Percentiles rank a stretch among this genome's conserved stretches.
These are phyloP conservation scores for Aspergillus olivimuriae DNA, from an alignment of 495 filamentous ascomycete genomes.

Conservation along the genomic window DNA sequence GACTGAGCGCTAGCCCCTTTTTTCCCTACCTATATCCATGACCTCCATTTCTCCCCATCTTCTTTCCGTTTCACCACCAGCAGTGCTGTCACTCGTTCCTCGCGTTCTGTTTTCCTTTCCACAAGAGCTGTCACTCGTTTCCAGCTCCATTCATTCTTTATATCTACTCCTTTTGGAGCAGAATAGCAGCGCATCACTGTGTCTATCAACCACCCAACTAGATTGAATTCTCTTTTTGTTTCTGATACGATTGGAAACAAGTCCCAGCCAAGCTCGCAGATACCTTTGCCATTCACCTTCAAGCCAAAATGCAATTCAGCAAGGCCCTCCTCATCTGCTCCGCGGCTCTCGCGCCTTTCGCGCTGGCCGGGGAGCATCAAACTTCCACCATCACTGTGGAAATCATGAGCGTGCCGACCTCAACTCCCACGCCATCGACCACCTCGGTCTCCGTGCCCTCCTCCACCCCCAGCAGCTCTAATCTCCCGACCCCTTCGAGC, in stretches of 20 bases:
- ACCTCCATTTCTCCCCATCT: too few relatives aligned
- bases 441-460: constrained; percentile 18
- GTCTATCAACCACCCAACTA: not conserved
- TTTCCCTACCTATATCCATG: too few relatives aligned
- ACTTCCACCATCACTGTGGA: constrained; percentile 29
- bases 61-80: too few relatives aligned
- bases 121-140: constrained; percentile 39
- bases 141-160: constrained; percentile 36
- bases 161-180: constrained; percentile 1
- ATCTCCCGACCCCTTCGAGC: constrained; percentile 4
- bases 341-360: constrained; percentile 27
- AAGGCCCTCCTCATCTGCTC: constrained; percentile 28
- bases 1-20: too few relatives aligned
- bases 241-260: not conserved
- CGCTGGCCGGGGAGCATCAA: constrained; percentile 25
- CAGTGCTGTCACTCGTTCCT: constrained; percentile 8
- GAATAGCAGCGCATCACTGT: constrained; percentile 3
- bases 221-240: not conserved
- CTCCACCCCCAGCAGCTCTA: constrained; percentile 12
- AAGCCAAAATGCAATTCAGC: constrained; percentile 30
- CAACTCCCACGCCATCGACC: constrained; percentile 15
- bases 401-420: constrained; percentile 24
- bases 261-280: constrained; percentile 1
- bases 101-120: constrained; percentile 8
- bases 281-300: not conserved